Conservation (phyloP, 306 rosid genomes). For the Lathyrus oleraceus region DNA sequence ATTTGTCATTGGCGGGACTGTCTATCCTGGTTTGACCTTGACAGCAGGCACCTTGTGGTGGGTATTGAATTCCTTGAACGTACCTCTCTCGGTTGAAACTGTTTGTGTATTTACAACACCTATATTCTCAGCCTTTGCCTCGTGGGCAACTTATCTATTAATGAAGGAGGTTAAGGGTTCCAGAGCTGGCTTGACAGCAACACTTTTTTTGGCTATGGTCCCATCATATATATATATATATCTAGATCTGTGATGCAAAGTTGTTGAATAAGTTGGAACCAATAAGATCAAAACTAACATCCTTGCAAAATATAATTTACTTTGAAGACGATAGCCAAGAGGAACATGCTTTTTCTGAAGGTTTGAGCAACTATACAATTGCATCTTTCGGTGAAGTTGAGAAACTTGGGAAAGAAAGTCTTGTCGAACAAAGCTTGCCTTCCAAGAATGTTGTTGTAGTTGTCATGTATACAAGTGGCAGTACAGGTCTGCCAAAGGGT, state of each 20-base stretch:
- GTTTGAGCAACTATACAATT: too few relatives aligned
- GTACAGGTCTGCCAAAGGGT: slow-evolving; percentile 96
- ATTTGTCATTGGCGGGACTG: slow-evolving; percentile 97
- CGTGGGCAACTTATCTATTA: slow-evolving; percentile 92
- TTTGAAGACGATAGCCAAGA: too few relatives aligned
- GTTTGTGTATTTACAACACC: slow-evolving; percentile 99
- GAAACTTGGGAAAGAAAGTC: too few relatives aligned
- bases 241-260: slow-evolving; percentile 98
- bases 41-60: slow-evolving; percentile 93
- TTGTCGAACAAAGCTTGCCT: slow-evolving; percentile 65
- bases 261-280: too few relatives aligned
- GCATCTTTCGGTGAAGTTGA: too few relatives aligned
- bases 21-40: slow-evolving; percentile 95
- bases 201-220: slow-evolving; percentile 92
- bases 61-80: slow-evolving; percentile 80
- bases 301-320: too few relatives aligned
- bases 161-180: slow-evolving; percentile 91
- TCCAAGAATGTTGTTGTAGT: slow-evolving; percentile 70
- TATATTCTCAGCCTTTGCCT: slow-evolving; percentile 93
- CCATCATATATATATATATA: slow-evolving; percentile 97
- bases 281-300: too few relatives aligned
- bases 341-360: too few relatives aligned
- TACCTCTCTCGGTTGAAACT: slow-evolving; percentile 96
- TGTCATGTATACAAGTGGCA: slow-evolving; percentile 94
- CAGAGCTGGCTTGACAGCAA: slow-evolving; percentile 97